Evolutionary conservation across 129 eudicot genomes (phyloP).

Genomic region (Mikania micrantha): DNA sequence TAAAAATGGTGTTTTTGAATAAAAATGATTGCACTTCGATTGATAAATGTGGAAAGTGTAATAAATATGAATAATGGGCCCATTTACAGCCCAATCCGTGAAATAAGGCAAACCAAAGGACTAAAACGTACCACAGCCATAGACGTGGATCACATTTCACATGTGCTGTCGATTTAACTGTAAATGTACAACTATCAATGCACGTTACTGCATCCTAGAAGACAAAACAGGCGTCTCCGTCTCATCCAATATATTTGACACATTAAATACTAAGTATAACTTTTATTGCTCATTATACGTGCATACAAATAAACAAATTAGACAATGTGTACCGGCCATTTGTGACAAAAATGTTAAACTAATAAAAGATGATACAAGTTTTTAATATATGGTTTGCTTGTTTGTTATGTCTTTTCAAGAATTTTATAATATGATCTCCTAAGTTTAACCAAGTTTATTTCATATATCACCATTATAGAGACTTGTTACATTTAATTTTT

Average conservation of each 20-base stretch:
- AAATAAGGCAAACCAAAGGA: constrained; percentile 32
- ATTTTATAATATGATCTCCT: too few relatives aligned
- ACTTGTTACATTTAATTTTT: too few relatives aligned
- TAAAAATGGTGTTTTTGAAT: too few relatives aligned
- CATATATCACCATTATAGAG: too few relatives aligned
- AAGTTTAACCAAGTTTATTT: too few relatives aligned
- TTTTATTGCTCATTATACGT: background rate
- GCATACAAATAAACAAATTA: too few relatives aligned
- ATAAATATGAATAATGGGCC: constrained; percentile 19
- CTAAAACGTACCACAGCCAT: constrained; percentile 32
- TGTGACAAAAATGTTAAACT: too few relatives aligned
- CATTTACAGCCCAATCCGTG: constrained; percentile 33
- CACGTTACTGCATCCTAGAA: background rate
- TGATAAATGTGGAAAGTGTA: background rate
- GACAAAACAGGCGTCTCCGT: constrained; percentile 24
- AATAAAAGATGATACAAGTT: too few relatives aligned
- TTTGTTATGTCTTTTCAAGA: too few relatives aligned
- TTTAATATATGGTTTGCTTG: too few relatives aligned
- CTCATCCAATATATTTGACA: constrained; percentile 9
- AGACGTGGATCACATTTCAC: constrained; percentile 17
- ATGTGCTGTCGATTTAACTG: constrained; percentile 27
- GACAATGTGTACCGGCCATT: too few relatives aligned
- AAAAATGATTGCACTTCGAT: background rate
- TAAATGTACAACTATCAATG: constrained; percentile 21
- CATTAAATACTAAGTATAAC: background rate